Percentiles rank a stretch among this genome's conserved stretches.
phyloP scores from a whole-genome alignment of 306 rosid species.

The Citrullus amarus region DNA sequence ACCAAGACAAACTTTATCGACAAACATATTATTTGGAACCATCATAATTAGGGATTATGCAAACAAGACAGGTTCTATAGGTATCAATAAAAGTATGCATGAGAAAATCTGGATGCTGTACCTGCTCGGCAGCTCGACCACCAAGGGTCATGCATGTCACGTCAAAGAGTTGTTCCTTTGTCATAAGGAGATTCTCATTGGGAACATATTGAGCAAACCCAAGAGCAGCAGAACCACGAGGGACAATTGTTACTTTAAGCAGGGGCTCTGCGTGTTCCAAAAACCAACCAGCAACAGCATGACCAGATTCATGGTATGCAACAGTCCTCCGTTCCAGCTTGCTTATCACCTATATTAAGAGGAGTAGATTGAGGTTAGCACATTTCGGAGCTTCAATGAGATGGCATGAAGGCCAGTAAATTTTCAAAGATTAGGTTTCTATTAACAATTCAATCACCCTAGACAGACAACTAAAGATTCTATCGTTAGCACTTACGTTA shows the following conservation, averaged over 20 bases:
- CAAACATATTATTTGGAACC: neutral
- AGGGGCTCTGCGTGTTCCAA: constrained; percentile 78
- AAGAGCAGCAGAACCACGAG: constrained; percentile 92
- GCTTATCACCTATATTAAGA: constrained; percentile 65
- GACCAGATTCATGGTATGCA: constrained; percentile 94
- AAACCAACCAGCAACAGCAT: constrained; percentile 90
- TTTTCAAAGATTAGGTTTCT: neutral
- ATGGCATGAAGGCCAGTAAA: neutral
- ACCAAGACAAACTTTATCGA: neutral
- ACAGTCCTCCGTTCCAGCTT: constrained; percentile 81
- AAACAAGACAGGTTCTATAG: neutral
- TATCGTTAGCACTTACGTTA: neutral
- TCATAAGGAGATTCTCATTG: constrained; percentile 77
- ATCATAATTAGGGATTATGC: neutral
- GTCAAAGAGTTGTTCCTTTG: constrained; percentile 90
- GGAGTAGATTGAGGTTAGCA: neutral
- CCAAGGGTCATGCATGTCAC: constrained; percentile 93
- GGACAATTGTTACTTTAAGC: constrained; percentile 80
- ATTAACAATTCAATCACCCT: neutral
- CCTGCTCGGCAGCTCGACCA: constrained; percentile 98
- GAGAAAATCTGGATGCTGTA: constrained; percentile 1
- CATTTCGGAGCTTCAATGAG: neutral
- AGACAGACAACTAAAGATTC: neutral
- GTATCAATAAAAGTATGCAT: neutral
- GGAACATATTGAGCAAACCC: constrained; percentile 94